Evolutionary conservation across 2,329 filamentous ascomycete genomes (phyloP), one percentile per base, ranked within the genome.

Genomic region (Ascochyta viciae-villosae): DNA sequence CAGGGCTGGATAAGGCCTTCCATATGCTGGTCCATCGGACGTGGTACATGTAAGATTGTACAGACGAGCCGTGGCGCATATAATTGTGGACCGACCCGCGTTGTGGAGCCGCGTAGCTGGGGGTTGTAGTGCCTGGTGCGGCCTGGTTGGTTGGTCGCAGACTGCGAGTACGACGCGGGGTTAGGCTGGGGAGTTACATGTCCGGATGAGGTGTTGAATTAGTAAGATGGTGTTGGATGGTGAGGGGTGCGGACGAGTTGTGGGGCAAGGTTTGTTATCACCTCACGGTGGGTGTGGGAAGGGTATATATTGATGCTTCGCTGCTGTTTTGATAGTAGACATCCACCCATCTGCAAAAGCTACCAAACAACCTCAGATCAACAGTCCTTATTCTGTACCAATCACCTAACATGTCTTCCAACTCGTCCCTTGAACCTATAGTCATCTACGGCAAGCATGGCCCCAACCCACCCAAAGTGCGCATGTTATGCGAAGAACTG

Each of bases 401-500:
- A 12, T 3, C 15, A 35, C 5, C 10, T 26, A 58, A 19, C 35
- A 61, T 58, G 55, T 45, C 57, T 29, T 48, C 52, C 12, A 45
- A 49, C 35, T 22, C 40, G 8, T 50, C 47, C 9, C 24, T 69
- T 58, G 58, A 68, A 22, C 62, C 65, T 23, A 65, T 71, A 42
- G 60, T 58, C 16, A 53, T 70, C 51, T 64, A 62, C 44, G 70
- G 70, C 47, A 58, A 57, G 13, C 47, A 55, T 29, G 68, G 69
- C 29, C 76, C 77, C 39, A 80, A 79, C 62, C 77, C 77, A 23
- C 71, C 70, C 60, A 82, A 82, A 65, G 76, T 83, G 10, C 70
- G 72, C 51, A 76, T 82, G 48, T 53, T 82, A 37, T 70, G 80
- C 41, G 74, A 79, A 43, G 79, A 81, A 59, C 77, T 82, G 35